Percentiles rank a stretch among this genome's conserved stretches.
phyloP scores from a whole-genome alignment of 768 basidiomycete species.

The Fibroporia radiculosa region DNA sequence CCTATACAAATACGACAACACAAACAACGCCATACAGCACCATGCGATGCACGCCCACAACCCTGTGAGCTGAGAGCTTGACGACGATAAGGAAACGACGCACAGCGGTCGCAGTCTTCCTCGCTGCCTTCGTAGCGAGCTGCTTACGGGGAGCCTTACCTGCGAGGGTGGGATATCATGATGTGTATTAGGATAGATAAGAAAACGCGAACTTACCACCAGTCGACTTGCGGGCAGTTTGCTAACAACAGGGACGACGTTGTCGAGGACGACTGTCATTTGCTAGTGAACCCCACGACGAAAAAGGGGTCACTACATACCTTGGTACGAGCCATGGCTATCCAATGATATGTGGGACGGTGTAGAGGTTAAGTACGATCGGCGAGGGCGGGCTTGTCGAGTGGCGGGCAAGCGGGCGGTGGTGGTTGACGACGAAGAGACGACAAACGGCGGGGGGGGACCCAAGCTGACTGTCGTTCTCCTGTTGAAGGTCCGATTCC shows the following conservation, averaged over 20 bases:
- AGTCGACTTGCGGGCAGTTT: conserved; percentile 99
- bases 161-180: conserved; percentile 18
- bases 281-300: conserved; percentile 1
- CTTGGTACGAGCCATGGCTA: conserved; percentile 83
- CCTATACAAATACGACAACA: conserved; percentile 16
- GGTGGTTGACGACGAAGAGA: conserved; percentile 18
- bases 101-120: conserved; percentile 31
- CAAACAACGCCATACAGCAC: conserved; percentile 7
- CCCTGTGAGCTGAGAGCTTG: conserved; percentile 12
- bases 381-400: conserved; percentile 9
- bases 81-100: conserved; percentile 8
- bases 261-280: conserved; percentile 16
- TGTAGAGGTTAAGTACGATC: conserved; percentile 11
- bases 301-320: conserved; percentile 27
- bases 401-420: conserved; percentile 15
- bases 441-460: conserved; percentile 15
- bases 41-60: conserved; percentile 9
- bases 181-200: conserved; percentile 19
- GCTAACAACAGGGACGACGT: conserved; percentile 46
- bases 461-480: conserved; percentile 13
- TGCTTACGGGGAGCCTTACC: conserved; percentile 36
- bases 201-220: conserved; percentile 61
- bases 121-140: conserved; percentile 39
- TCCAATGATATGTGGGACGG: conserved; percentile 13
- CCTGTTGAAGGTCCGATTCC: conserved; percentile 20